These are phyloP conservation scores for Penicillium sumatraense DNA, from an alignment of 2,329 filamentous ascomycete genomes.

Conservation along the genomic window DNA sequence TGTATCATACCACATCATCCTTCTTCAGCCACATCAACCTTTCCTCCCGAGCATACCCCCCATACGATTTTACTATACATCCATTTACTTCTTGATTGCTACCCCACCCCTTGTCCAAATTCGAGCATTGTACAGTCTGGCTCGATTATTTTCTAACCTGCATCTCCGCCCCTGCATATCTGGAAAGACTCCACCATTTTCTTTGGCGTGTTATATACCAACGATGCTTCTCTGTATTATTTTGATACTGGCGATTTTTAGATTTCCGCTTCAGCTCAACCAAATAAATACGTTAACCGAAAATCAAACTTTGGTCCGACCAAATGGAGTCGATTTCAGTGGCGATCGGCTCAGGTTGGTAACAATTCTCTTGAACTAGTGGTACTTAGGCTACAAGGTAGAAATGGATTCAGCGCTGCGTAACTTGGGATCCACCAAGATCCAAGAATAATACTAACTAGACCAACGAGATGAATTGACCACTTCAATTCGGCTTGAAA, in stretches of 20 bases:
- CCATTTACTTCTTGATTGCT: neutral
- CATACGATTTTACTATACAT: slow-evolving; percentile 3
- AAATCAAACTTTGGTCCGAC: neutral
- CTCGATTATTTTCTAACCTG: slow-evolving; percentile 10
- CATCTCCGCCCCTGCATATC: slow-evolving; percentile 18
- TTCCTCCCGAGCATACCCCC: slow-evolving; percentile 12
- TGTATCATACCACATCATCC: slow-evolving; percentile 13
- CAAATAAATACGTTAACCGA: neutral
- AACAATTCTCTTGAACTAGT: neutral
- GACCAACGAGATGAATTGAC: neutral
- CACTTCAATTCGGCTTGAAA: neutral
- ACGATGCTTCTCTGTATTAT: slow-evolving; percentile 2
- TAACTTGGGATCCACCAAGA: neutral
- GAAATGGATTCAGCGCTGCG: neutral
- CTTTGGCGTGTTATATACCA: slow-evolving; percentile 20
- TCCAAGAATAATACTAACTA: neutral
- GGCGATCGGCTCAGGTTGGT: neutral
- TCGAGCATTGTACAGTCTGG: slow-evolving; percentile 26
- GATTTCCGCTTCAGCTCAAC: neutral
- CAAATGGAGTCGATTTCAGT: neutral
- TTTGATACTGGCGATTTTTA: neutral
- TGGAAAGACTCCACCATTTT: slow-evolving; percentile 4
- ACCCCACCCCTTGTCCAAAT: neutral
- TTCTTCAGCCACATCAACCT: neutral
- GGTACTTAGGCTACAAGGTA: neutral